Percentiles rank a stretch among this genome's conserved stretches.
Conservation (phyloP, 257 asterid species). For the Solanum virginianum region DNA sequence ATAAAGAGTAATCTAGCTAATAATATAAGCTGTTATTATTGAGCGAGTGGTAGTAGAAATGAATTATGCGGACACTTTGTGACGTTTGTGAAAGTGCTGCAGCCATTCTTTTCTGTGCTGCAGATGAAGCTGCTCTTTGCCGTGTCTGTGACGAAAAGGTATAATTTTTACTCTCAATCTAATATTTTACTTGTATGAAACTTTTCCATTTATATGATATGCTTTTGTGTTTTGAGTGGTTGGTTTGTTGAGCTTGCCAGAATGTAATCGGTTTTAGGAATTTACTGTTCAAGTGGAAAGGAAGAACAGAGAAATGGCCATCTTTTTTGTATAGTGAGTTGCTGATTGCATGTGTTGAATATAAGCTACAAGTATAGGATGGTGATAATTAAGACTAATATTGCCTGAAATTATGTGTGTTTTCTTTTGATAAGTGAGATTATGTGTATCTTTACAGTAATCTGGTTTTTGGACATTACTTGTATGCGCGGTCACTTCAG, state of each 20-base stretch:
- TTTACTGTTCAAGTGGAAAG: background rate
- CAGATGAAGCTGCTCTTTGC: slow-evolving; percentile 95
- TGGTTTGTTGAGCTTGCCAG: background rate
- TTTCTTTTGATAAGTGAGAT: background rate
- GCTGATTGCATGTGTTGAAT: background rate
- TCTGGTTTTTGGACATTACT: background rate
- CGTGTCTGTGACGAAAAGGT: slow-evolving; percentile 87
- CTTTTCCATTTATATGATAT: background rate
- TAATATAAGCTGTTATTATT: background rate
- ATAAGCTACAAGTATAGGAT: background rate
- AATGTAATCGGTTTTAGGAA: background rate
- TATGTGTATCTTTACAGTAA: background rate
- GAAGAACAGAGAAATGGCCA: background rate
- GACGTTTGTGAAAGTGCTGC: slow-evolving; percentile 94
- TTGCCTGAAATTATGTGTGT: background rate
- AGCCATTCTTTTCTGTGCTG: slow-evolving; percentile 86
- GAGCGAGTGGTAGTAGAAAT: background rate
- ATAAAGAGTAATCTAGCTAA: background rate
- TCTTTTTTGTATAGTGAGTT: background rate
- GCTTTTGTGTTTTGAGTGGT: background rate
- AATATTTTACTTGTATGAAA: background rate
- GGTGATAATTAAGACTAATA: background rate
- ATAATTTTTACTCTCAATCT: background rate
- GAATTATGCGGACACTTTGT: slow-evolving; percentile 75
- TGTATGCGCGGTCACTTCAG: background rate